Evolutionary conservation across 345 rosid genomes (phyloP).

Genomic region (Camelina laxa): DNA sequence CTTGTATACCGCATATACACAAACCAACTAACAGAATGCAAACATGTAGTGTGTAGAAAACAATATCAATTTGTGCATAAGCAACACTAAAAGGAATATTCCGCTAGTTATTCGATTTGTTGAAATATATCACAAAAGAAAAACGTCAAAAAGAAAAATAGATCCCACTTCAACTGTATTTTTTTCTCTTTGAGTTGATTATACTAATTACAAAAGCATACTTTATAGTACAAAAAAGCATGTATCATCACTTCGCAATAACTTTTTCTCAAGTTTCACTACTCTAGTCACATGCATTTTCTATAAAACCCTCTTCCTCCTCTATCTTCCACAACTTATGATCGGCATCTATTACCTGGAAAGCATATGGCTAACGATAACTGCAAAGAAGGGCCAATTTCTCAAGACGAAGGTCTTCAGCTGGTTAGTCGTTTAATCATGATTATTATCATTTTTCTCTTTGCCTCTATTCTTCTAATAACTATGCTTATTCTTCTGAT

Average conservation of each 20-base stretch:
- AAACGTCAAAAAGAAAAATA: not conserved
- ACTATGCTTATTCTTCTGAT: slow-evolving; percentile 24
- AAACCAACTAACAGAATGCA: slow-evolving; percentile 8
- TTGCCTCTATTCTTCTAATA: not conserved
- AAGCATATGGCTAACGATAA: slow-evolving; percentile 27
- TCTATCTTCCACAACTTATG: slow-evolving; percentile 23
- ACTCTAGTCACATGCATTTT: slow-evolving; percentile 34
- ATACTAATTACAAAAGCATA: slow-evolving; percentile 31
- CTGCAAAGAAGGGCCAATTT: slow-evolving; percentile 11
- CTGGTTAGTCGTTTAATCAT: slow-evolving; percentile 32
- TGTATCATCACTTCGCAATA: slow-evolving; percentile 40
- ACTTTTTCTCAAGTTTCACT: slow-evolving; percentile 32
- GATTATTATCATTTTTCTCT: slow-evolving; percentile 1
- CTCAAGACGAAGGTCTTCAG: slow-evolving; percentile 27
- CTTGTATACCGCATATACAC: slow-evolving; percentile 8
- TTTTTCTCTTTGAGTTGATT: slow-evolving; percentile 11
- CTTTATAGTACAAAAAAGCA: slow-evolving; percentile 34
- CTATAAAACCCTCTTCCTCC: slow-evolving; percentile 9
- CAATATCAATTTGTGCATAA: not conserved
- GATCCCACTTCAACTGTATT: slow-evolving; percentile 1
- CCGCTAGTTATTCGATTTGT: slow-evolving; percentile 28
- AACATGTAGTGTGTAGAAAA: not conserved
- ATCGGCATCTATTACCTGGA: slow-evolving; percentile 28
- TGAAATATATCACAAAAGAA: not conserved
- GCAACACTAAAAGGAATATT: slow-evolving; percentile 36